A percentile compares a stretch with the other conserved stretches of the same genome.
Conservation (phyloP, 352 stramenopile genomes). For the Globisporangium takayamanum region DNA sequence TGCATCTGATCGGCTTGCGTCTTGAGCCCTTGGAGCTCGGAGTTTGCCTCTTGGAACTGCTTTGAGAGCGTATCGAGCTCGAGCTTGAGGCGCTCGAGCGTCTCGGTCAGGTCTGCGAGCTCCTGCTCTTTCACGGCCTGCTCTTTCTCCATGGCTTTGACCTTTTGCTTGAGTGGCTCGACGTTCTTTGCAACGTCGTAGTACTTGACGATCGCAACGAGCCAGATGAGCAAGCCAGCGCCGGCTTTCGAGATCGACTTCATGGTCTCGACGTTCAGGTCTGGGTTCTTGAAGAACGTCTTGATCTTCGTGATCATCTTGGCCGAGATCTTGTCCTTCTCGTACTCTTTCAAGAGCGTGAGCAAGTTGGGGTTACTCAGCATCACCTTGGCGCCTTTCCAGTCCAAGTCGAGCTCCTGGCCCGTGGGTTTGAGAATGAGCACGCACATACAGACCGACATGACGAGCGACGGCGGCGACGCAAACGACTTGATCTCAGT, state of each 20-base stretch:
- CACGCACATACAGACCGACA: constrained; percentile 92
- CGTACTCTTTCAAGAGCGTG: constrained; percentile 90
- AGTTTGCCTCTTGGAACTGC: constrained; percentile 89
- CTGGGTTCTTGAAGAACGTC: constrained; percentile 92
- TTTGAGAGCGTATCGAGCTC: constrained; percentile 89
- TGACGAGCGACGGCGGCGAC: constrained; percentile 89
- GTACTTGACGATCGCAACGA: constrained; percentile 94
- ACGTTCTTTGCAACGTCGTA: constrained; percentile 95
- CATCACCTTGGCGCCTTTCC: constrained; percentile 94
- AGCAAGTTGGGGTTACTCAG: constrained; percentile 90
- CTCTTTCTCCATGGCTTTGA: constrained; percentile 93
- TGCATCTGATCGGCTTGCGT: constrained; percentile 93
- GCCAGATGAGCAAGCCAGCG: constrained; percentile 89
- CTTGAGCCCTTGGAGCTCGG: constrained; percentile 89
- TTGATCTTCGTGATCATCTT: constrained; percentile 95
- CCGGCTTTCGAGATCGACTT: constrained; percentile 91
- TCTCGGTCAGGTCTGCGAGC: constrained; percentile 79
- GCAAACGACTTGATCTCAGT: constrained; percentile 95
- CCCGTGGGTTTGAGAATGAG: constrained; percentile 89
- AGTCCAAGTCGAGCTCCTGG: constrained; percentile 88
- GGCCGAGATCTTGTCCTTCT: constrained; percentile 94
- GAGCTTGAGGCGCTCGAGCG: constrained; percentile 70
- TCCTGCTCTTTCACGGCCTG: constrained; percentile 89
- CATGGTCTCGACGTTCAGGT: constrained; percentile 94
- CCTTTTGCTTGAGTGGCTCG: constrained; percentile 86